These are phyloP conservation scores for Anthracocystis panici-leucophaei DNA, from an alignment of 1,284 basidiomycete species.

Conservation along the genomic window DNA sequence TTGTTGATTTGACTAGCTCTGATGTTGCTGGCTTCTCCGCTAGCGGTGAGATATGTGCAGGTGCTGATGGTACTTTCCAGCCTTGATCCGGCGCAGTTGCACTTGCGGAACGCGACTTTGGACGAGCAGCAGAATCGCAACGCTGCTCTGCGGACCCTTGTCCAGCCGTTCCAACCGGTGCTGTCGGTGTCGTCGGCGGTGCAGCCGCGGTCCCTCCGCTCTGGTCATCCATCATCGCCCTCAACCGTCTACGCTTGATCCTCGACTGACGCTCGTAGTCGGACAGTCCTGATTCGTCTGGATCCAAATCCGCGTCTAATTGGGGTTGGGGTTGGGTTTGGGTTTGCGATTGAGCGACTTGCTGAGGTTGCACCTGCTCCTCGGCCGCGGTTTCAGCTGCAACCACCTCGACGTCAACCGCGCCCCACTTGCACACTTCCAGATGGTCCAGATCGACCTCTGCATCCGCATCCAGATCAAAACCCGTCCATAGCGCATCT, in stretches of 20 bases:
- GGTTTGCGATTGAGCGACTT: conserved; percentile 1
- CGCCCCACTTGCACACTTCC: neutral
- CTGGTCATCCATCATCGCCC: too few relatives aligned
- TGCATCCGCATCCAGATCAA: conserved; percentile 22
- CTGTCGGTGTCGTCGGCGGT: too few relatives aligned
- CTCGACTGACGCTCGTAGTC: conserved; percentile 33
- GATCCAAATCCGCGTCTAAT: conserved; percentile 14
- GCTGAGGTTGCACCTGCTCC: neutral
- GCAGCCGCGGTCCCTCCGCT: too few relatives aligned
- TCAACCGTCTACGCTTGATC: neutral
- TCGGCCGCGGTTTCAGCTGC: neutral
- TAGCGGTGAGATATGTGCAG: too few relatives aligned
- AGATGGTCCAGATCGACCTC: conserved; percentile 5
- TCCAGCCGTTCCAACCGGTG: too few relatives aligned
- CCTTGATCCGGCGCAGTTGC: too few relatives aligned
- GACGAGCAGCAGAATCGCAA: too few relatives aligned
- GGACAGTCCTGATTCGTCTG: conserved; percentile 30
- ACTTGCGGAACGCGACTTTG: too few relatives aligned
- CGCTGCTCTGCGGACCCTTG: too few relatives aligned
- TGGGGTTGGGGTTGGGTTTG: conserved; percentile 18
- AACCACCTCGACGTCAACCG: neutral
- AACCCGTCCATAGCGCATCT: conserved; percentile 16
- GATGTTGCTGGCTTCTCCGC: too few relatives aligned
- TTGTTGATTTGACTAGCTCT: too few relatives aligned
- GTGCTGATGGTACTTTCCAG: too few relatives aligned